Evolutionary conservation across 805 yeast species (phyloP), one percentile per base, ranked within the genome.

Genomic region (Wickerhamiella parazyma): DNA sequence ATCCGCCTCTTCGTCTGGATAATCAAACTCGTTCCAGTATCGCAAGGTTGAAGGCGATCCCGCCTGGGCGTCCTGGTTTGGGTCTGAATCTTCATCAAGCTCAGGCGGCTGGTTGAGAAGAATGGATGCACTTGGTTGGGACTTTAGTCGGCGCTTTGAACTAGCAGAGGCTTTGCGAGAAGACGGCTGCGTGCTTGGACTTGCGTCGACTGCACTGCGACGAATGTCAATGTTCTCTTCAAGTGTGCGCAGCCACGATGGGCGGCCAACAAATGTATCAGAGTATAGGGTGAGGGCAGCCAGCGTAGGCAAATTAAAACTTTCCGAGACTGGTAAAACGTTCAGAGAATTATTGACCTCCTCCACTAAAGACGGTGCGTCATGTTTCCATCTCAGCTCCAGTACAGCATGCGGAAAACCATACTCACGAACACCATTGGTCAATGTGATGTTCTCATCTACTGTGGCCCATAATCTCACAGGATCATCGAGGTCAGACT

Each of bases 11-110:
- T 61, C 72, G 46, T 75, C 81, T 0, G 78, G 74, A 51, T 76
- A 67, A 52, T 76, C 82, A 54, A 76, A 76, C 59, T 76, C 82
- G 53, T 76, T 76, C 82, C 82, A 76, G 55, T 76, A 76, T 37
- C 78, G 56, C 33, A 58, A 51, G 41, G 58, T 42, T 4, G 37
- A 24, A 9, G 25, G 56, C 49, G 42, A 44, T 39, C 31, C 28
- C 9, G 42, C 7, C n/a, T 34, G 35, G 6, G n/a, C n/a, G n/a
- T 31, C 21, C 2, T 21, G 16, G 28, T 25, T 16, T 29, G 14
- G 22, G 11, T 17, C 33, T 9, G 3, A 17, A 24, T 33, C 36
- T 20, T 42, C 45, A 5, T 31, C 40, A 11, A 36, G 38, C 6
- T 37, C 45, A 3, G 41, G 45, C 6, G 41, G 33, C 17, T 12